A percentile compares a stretch with the other conserved stretches of the same genome.
Conservation (phyloP, 1,284 basidiomycete genomes). For the Moesziomyces sp. region DNA sequence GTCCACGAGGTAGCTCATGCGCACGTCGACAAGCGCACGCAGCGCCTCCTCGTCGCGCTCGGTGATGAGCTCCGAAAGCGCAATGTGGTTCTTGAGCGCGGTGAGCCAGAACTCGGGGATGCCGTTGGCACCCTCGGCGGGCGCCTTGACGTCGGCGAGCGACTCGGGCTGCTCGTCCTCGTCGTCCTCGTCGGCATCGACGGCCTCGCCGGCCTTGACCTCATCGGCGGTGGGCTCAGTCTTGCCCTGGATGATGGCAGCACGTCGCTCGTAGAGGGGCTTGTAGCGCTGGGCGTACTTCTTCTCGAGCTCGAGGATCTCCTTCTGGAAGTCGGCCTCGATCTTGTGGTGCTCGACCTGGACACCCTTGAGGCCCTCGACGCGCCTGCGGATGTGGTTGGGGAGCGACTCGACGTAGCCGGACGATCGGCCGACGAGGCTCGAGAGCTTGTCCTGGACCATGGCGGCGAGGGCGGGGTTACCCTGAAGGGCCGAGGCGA, state of each 20-base stretch:
- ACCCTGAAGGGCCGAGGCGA: constrained; percentile 51
- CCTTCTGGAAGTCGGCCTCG: constrained; percentile 94
- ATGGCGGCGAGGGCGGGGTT: constrained; percentile 68
- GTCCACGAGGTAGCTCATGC: constrained; percentile 78
- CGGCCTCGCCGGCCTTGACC: constrained; percentile 80
- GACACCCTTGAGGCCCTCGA: constrained; percentile 93
- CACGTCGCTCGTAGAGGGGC: constrained; percentile 88
- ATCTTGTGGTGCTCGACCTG: constrained; percentile 92
- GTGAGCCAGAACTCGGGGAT: constrained; percentile 99
- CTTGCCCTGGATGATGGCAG: constrained; percentile 83
- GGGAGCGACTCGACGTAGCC: constrained; percentile 90
- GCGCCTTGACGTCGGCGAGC: constrained; percentile 69
- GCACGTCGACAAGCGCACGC: constrained; percentile 77
- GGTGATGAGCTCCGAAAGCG: constrained; percentile 87
- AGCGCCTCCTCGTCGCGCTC: constrained; percentile 84
- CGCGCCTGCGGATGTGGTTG: constrained; percentile 80
- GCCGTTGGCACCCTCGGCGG: constrained; percentile 71
- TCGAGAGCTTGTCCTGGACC: constrained; percentile 72
- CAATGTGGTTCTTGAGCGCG: constrained; percentile 89
- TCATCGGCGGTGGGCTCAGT: constrained; percentile 82
- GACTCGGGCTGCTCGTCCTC: constrained; percentile 68
- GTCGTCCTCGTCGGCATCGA: constrained; percentile 72
- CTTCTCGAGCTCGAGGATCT: constrained; percentile 95
- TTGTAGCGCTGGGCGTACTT: constrained; percentile 89
- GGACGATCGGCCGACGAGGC: constrained; percentile 80